phyloP scores from a whole-genome alignment of 2,329 filamentous ascomycete species.

The Aspergillus sp. region DNA sequence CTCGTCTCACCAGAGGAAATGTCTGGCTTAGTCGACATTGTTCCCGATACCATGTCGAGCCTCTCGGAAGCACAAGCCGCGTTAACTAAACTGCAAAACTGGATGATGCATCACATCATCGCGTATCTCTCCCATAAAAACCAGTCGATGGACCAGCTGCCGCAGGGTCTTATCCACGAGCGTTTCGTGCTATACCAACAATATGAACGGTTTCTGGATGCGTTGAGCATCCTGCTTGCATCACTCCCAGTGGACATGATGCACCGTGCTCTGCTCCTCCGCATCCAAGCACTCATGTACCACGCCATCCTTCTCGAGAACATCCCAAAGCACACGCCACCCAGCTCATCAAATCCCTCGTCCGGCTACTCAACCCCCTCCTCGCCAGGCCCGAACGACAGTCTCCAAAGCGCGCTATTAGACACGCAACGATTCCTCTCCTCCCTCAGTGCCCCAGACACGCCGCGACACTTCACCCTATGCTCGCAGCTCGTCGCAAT shows the following conservation, averaged over 20 bases:
- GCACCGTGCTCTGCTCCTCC: conserved; percentile 17
- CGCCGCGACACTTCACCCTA: conserved; percentile 26
- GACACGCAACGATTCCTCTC: conserved; percentile 3
- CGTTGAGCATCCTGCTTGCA: conserved; percentile 6
- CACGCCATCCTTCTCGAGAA: conserved; percentile 21
- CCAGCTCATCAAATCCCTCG: background rate
- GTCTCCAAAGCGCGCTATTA: background rate
- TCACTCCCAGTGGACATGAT: background rate
- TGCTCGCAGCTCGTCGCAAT: conserved; percentile 29
- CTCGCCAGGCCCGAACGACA: background rate
- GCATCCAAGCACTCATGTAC: conserved; percentile 22
- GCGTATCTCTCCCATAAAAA: conserved; percentile 17
- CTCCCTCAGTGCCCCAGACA: background rate
- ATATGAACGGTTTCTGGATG: conserved; percentile 3
- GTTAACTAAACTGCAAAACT: conserved; percentile 29
- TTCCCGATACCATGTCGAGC: conserved; percentile 11
- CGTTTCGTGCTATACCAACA: conserved; percentile 18
- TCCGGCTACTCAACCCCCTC: background rate
- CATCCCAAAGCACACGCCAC: background rate
- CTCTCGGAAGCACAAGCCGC: conserved; percentile 20
- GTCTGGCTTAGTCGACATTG: background rate
- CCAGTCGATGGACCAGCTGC: background rate
- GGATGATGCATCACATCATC: conserved; percentile 27
- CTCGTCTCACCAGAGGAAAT: conserved; percentile 13
- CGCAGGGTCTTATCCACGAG: conserved; percentile 12